Percentiles rank a stretch among this genome's conserved stretches.
Evolutionary conservation across 2,329 filamentous ascomycete genomes (phyloP).

Genomic region (Didymellaceae sp.): DNA sequence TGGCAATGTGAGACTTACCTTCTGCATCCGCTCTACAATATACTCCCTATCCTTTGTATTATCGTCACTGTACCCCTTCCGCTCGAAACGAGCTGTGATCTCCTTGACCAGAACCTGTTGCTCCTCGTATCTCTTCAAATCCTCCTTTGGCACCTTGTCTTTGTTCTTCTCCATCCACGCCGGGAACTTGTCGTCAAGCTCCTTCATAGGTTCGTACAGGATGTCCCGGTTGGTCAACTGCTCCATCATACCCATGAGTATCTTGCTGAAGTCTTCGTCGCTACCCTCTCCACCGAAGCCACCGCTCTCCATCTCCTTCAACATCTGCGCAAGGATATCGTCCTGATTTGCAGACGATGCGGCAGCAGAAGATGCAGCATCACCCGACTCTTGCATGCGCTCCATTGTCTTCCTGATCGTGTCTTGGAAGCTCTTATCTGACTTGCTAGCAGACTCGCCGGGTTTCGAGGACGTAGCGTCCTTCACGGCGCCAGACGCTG

Average conservation of each 20-base stretch:
- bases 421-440: slow-evolving; percentile 81
- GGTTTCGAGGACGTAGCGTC: slow-evolving; percentile 15
- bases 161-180: slow-evolving; percentile 84
- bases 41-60: slow-evolving; percentile 84
- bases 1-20: slow-evolving; percentile 61
- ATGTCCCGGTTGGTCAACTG: slow-evolving; percentile 98
- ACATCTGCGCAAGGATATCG: slow-evolving; percentile 88
- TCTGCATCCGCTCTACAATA: slow-evolving; percentile 97
- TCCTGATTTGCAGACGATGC: slow-evolving; percentile 65
- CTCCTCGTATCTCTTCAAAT: slow-evolving; percentile 79
- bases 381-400: slow-evolving; percentile 88
- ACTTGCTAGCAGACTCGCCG: slow-evolving; percentile 31
- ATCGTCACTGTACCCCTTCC: slow-evolving; percentile 78
- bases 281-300: slow-evolving; percentile 59
- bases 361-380: slow-evolving; percentile 80
- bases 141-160: slow-evolving; percentile 68
- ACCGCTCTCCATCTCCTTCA: slow-evolving; percentile 82
- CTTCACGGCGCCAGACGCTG: slow-evolving; percentile 37
- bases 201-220: slow-evolving; percentile 98
- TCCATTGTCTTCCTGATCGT: slow-evolving; percentile 95
- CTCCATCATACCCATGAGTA: slow-evolving; percentile 98
- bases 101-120: slow-evolving; percentile 81
- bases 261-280: slow-evolving; percentile 91
- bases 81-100: slow-evolving; percentile 89
- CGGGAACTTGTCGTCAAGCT: slow-evolving; percentile 90